phyloP scores from a whole-genome alignment of 345 rosid species.

The Abelmoschus esculentus region DNA sequence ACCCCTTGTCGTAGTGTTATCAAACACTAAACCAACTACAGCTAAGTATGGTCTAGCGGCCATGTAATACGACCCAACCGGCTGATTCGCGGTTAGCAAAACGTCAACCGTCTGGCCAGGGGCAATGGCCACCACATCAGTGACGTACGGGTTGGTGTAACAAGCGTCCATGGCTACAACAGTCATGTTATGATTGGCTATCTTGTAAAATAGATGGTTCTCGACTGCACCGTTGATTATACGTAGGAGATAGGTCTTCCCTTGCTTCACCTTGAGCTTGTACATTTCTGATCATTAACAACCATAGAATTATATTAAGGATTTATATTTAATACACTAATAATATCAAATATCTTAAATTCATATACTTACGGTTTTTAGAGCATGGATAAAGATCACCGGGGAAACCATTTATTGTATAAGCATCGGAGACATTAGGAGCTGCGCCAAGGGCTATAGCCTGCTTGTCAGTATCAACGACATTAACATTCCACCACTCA shows the following conservation, averaged over 20 bases:
- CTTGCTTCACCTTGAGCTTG: slow-evolving; percentile 45
- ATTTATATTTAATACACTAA: neutral
- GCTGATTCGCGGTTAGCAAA: slow-evolving; percentile 52
- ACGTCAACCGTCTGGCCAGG: slow-evolving; percentile 79
- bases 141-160: slow-evolving; percentile 55
- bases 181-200: slow-evolving; percentile 72
- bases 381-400: slow-evolving; percentile 87
- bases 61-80: slow-evolving; percentile 61
- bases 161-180: slow-evolving; percentile 71
- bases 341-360: neutral
- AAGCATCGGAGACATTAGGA: slow-evolving; percentile 68
- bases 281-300: slow-evolving; percentile 33
- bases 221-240: slow-evolving; percentile 91
- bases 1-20: slow-evolving; percentile 47
- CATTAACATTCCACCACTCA: slow-evolving; percentile 87
- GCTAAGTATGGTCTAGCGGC: slow-evolving; percentile 60
- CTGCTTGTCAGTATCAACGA: slow-evolving; percentile 40
- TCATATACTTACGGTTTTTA: slow-evolving; percentile 24
- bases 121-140: slow-evolving; percentile 51
- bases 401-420: slow-evolving; percentile 22
- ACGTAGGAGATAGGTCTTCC: slow-evolving; percentile 68
- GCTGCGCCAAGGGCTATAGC: slow-evolving; percentile 47
- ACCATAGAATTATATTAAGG: neutral
- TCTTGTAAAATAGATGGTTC: slow-evolving; percentile 66
- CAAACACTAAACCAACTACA: slow-evolving; percentile 23